These are phyloP conservation scores for Debaryomycetaceae sp. DNA, from an alignment of 1,139 yeast genomes.

Conservation along the genomic window DNA sequence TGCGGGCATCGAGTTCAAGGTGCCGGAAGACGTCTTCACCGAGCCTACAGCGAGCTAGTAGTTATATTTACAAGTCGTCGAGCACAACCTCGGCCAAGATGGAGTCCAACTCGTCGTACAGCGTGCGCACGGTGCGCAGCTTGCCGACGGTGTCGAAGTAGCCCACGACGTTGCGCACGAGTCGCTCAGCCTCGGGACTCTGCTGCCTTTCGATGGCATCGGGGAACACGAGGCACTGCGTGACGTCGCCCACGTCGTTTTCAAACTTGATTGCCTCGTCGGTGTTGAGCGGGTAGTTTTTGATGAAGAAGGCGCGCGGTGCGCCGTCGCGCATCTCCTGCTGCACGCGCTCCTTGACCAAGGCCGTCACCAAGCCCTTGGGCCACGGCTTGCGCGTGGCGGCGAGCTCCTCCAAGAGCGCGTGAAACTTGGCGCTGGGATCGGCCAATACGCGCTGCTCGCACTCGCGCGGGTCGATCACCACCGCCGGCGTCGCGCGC, in stretches of 20 bases:
- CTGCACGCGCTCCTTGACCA: slow-evolving; percentile 45
- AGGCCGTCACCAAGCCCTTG: slow-evolving; percentile 54
- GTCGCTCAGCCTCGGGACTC: slow-evolving; percentile 26
- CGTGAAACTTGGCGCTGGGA: slow-evolving; percentile 37
- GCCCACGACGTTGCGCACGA: slow-evolving; percentile 41
- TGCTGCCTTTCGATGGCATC: too few species aligned
- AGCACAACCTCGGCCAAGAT: slow-evolving; percentile 21
- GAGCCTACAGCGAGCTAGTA: background rate
- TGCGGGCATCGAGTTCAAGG: slow-evolving; percentile 47
- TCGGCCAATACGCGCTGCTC: slow-evolving; percentile 38
- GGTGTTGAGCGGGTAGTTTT: slow-evolving; percentile 55
- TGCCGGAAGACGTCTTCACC: slow-evolving; percentile 62
- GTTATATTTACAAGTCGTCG: slow-evolving; percentile 17
- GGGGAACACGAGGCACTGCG: slow-evolving; percentile 34
- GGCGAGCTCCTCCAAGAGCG: slow-evolving; percentile 38
- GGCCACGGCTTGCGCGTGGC: slow-evolving; percentile 40
- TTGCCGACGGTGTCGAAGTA: slow-evolving; percentile 61
- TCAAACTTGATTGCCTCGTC: slow-evolving; percentile 63
- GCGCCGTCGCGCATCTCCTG: slow-evolving; percentile 39
- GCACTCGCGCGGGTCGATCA: slow-evolving; percentile 50
- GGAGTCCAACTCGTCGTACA: slow-evolving; percentile 21
- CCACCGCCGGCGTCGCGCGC: slow-evolving; percentile 32
- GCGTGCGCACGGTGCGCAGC: slow-evolving; percentile 19
- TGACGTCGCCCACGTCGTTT: slow-evolving; percentile 48
- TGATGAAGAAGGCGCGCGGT: slow-evolving; percentile 42